These are phyloP conservation scores for Dimocarpus longan DNA, from an alignment of 345 rosid species.

Conservation along the genomic window DNA sequence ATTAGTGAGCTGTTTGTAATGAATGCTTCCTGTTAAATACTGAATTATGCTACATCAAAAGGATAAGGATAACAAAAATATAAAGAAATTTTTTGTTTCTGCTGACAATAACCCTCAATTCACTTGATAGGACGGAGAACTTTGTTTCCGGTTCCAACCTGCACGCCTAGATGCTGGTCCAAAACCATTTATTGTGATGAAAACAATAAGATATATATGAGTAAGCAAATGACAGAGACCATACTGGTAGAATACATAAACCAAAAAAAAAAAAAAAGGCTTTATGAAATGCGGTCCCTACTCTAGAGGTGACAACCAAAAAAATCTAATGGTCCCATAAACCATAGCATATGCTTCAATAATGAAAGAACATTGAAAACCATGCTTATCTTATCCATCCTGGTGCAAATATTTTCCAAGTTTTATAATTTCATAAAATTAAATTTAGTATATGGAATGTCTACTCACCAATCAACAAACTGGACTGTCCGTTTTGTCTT, in stretches of 20 bases:
- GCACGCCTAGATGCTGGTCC: neutral
- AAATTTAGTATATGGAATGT: conserved; percentile 1
- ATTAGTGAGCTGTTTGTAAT: neutral
- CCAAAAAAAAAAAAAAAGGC: neutral
- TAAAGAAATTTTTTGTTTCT: neutral
- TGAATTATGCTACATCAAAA: neutral
- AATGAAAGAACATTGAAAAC: neutral
- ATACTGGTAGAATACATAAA: neutral
- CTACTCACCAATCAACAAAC: conserved; percentile 79
- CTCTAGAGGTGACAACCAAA: neutral
- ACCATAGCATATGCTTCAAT: neutral
- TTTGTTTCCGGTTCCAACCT: neutral
- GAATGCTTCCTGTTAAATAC: neutral
- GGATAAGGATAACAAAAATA: neutral
- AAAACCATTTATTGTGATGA: neutral
- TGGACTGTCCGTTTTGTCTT: conserved; percentile 82
- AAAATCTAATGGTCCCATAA: neutral
- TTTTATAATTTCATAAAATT: neutral
- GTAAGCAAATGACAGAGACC: conserved; percentile 4
- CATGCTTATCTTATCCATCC: neutral
- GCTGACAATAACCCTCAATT: neutral
- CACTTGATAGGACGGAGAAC: neutral
- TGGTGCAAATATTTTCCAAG: neutral
- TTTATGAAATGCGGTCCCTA: neutral
- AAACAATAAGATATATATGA: neutral